Evolutionary conservation across 352 stramenopile species (phyloP).

Genomic region (Phytopythium vexans): DNA sequence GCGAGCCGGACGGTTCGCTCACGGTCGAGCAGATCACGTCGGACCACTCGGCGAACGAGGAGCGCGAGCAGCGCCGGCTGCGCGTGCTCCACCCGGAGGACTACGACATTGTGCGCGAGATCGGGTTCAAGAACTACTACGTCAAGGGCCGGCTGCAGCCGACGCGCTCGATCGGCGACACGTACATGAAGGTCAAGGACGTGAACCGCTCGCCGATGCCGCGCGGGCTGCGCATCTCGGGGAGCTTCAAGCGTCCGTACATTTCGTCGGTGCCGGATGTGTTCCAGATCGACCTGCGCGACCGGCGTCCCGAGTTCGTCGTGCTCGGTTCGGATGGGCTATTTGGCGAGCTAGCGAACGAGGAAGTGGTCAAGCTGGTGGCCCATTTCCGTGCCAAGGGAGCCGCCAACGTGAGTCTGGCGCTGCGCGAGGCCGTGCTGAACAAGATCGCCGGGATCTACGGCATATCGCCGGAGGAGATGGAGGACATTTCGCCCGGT

Average conservation of each 20-base stretch:
- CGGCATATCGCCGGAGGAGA: slow-evolving; percentile 35
- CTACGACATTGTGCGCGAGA: slow-evolving; percentile 68
- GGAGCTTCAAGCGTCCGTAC: slow-evolving; percentile 55
- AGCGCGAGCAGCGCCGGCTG: slow-evolving; percentile 52
- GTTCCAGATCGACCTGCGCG: slow-evolving; percentile 51
- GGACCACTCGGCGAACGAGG: slow-evolving; percentile 67
- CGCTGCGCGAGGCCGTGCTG: slow-evolving; percentile 41
- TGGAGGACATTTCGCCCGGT: slow-evolving; percentile 52
- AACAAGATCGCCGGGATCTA: slow-evolving; percentile 57
- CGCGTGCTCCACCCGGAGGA: slow-evolving; percentile 54
- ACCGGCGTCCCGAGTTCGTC: slow-evolving; percentile 56
- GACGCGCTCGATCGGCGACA: slow-evolving; percentile 62
- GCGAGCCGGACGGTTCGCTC: slow-evolving; percentile 41
- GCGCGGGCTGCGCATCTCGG: slow-evolving; percentile 47
- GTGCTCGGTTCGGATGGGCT: slow-evolving; percentile 62
- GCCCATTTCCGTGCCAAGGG: slow-evolving; percentile 40
- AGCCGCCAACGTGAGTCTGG: slow-evolving; percentile 50
- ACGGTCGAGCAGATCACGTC: slow-evolving; percentile 63
- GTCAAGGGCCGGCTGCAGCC: slow-evolving; percentile 69
- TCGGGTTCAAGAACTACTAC: slow-evolving; percentile 63
- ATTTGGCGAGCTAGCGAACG: slow-evolving; percentile 58
- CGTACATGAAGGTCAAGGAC: slow-evolving; percentile 76
- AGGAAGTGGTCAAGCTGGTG: slow-evolving; percentile 57
- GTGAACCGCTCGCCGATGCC: slow-evolving; percentile 66
- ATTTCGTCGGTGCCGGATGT: slow-evolving; percentile 66